A percentile compares a stretch with the other conserved stretches of the same genome.
These are phyloP conservation scores for Aspergillus carbonarius DNA, from an alignment of 2,329 filamentous ascomycete genomes.

Conservation along the genomic window DNA sequence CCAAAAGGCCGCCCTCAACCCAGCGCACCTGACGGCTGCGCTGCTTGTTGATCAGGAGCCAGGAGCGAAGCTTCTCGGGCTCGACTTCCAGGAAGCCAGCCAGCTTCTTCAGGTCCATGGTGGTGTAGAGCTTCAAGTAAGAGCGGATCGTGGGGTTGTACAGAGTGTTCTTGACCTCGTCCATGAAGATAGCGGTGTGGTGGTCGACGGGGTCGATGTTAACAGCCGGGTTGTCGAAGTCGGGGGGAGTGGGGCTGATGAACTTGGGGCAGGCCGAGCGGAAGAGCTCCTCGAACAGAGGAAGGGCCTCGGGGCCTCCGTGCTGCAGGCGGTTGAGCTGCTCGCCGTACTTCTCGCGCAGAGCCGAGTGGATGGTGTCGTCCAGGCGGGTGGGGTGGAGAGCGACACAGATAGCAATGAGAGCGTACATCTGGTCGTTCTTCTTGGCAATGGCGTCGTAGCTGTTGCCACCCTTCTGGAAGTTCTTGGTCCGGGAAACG, in stretches of 20 bases:
- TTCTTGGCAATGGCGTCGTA: slow-evolving; percentile 99
- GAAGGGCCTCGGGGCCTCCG: slow-evolving; percentile 90
- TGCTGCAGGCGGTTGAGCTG: slow-evolving; percentile 96
- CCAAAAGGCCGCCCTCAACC: slow-evolving; percentile 83
- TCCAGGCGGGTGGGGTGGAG: slow-evolving; percentile 97
- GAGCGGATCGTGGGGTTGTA: slow-evolving; percentile 97
- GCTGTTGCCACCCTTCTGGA: slow-evolving; percentile 88
- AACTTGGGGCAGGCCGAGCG: slow-evolving; percentile 97
- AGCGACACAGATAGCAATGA: slow-evolving; percentile 97
- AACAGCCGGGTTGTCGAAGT: slow-evolving; percentile 94
- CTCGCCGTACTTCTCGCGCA: slow-evolving; percentile 98
- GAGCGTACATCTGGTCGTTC: slow-evolving; percentile 99
- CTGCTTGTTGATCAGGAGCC: slow-evolving; percentile 97
- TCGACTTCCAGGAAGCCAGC: slow-evolving; percentile 96
- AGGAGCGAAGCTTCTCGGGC: slow-evolving; percentile 90
- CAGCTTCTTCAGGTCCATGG: slow-evolving; percentile 98
- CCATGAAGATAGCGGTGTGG: slow-evolving; percentile 97
- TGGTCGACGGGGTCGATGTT: slow-evolving; percentile 98
- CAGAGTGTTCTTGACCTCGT: slow-evolving; percentile 99
- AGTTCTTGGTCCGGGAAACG: slow-evolving; percentile 98
- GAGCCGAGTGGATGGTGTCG: slow-evolving; percentile 97
- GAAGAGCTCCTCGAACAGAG: slow-evolving; percentile 98
- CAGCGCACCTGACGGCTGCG: slow-evolving; percentile 94
- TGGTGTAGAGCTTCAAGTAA: slow-evolving; percentile 98
- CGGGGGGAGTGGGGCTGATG: slow-evolving; percentile 93